phyloP scores from a whole-genome alignment of 306 rosid species.

The Macrotyloma uniflorum region DNA sequence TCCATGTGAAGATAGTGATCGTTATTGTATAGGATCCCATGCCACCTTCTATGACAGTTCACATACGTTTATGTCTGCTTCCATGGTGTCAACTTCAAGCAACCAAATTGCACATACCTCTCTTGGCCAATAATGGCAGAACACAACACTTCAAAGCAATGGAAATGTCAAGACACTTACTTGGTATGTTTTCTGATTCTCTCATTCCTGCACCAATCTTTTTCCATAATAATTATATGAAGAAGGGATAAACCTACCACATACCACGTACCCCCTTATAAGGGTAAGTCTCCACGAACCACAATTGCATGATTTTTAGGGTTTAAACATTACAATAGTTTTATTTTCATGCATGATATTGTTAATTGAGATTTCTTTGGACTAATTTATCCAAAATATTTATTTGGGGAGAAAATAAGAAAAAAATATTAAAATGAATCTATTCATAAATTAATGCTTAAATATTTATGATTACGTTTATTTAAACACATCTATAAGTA shows the following conservation, averaged over 20 bases:
- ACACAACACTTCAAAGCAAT: background rate
- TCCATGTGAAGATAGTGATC: background rate
- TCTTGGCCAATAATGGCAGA: background rate
- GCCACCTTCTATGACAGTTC: background rate
- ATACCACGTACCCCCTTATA: background rate
- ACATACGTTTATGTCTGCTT: too few relatives aligned
- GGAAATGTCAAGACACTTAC: background rate
- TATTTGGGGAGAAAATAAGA: too few relatives aligned
- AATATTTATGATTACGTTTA: too few relatives aligned
- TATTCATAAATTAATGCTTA: too few relatives aligned
- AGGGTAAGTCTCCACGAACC: too few relatives aligned
- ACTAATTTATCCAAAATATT: too few relatives aligned
- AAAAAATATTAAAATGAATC: too few relatives aligned
- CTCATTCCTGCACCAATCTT: background rate
- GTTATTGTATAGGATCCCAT: background rate
- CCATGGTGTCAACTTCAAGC: constrained; percentile 20
- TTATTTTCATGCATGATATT: too few relatives aligned
- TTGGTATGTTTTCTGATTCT: background rate
- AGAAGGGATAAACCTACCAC: background rate
- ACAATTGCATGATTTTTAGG: too few relatives aligned
- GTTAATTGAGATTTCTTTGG: too few relatives aligned
- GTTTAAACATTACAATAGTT: too few relatives aligned
- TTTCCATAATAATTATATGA: background rate
- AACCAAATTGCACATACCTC: background rate
- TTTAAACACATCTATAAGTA: too few relatives aligned